Percentiles rank a stretch among this genome's conserved stretches.
These are phyloP conservation scores for Rubus parviflorus DNA, from an alignment of 306 rosid genomes.

Conservation along the genomic window DNA sequence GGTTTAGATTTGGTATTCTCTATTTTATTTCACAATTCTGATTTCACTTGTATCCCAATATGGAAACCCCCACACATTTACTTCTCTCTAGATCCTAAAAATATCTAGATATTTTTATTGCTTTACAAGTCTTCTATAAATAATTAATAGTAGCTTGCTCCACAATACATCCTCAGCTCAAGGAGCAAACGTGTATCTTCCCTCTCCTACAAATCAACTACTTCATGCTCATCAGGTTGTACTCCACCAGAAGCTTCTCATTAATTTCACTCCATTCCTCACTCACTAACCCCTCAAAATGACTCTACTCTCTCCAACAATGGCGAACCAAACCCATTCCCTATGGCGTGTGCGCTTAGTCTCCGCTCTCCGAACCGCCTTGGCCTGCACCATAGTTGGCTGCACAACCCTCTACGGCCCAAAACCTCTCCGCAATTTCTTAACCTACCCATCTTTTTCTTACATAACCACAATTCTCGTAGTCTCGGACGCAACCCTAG, in stretches of 20 bases:
- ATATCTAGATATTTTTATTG: neutral
- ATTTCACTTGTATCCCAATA: neutral
- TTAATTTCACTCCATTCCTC: neutral
- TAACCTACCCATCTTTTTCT: conserved; percentile 57
- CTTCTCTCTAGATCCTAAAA: no score
- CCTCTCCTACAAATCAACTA: neutral
- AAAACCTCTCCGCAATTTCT: conserved; percentile 23
- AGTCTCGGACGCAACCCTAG: conserved; percentile 61
- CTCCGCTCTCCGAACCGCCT: conserved; percentile 54
- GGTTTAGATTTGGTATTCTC: no score
- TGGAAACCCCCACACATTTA: neutral
- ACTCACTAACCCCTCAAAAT: neutral
- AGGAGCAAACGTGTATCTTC: neutral
- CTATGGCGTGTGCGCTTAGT: conserved; percentile 45
- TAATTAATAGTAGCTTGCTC: neutral
- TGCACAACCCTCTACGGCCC: conserved; percentile 57
- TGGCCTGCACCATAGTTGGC: conserved; percentile 68
- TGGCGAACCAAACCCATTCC: conserved; percentile 16
- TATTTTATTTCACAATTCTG: neutral
- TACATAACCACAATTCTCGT: conserved; percentile 61
- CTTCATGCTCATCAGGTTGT: conserved; percentile 1
- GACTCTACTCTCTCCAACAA: neutral
- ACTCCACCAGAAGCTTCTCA: neutral
- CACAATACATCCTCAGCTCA: neutral
- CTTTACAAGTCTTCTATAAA: neutral